These are phyloP conservation scores for Hanseniaspora singularis DNA, from an alignment of 805 yeast genomes.

Conservation along the genomic window DNA sequence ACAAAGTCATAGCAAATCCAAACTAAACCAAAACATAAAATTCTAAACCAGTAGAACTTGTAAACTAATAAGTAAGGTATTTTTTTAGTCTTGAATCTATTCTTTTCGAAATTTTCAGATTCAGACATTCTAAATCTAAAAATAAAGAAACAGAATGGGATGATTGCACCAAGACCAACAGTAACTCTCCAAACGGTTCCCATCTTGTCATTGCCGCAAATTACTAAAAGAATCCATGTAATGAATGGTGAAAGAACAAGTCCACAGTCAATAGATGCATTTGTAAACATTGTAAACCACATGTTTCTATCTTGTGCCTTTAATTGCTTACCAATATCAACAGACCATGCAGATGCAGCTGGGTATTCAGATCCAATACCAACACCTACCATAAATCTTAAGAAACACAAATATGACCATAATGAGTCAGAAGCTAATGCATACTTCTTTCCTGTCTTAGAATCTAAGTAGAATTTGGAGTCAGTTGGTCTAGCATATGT, in stretches of 20 bases:
- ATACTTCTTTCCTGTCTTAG: constrained; percentile 52
- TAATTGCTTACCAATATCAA: constrained; percentile 86
- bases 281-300: constrained; percentile 82
- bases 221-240: constrained; percentile 77
- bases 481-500: constrained; percentile 36
- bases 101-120: constrained; percentile 56
- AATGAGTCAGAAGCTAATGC: constrained; percentile 11
- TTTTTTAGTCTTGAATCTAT: constrained; percentile 49
- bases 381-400: constrained; percentile 73
- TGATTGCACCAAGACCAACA: constrained; percentile 79
- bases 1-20: constrained; percentile 92
- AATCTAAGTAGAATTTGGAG: constrained; percentile 64
- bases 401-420: constrained; percentile 11
- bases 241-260: constrained; percentile 76
- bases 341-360: constrained; percentile 75
- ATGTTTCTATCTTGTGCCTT: constrained; percentile 78
- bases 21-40: constrained; percentile 54
- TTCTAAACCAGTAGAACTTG: constrained; percentile 77
- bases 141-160: constrained; percentile 67
- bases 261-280: constrained; percentile 76
- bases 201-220: constrained; percentile 58
- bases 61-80: constrained; percentile 56
- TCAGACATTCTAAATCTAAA: constrained; percentile 68
- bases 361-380: constrained; percentile 95
- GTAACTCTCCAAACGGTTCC: constrained; percentile 86